Conservation (phyloP, 2,329 filamentous ascomycete species). For the Sclerotinia nivalis region DNA sequence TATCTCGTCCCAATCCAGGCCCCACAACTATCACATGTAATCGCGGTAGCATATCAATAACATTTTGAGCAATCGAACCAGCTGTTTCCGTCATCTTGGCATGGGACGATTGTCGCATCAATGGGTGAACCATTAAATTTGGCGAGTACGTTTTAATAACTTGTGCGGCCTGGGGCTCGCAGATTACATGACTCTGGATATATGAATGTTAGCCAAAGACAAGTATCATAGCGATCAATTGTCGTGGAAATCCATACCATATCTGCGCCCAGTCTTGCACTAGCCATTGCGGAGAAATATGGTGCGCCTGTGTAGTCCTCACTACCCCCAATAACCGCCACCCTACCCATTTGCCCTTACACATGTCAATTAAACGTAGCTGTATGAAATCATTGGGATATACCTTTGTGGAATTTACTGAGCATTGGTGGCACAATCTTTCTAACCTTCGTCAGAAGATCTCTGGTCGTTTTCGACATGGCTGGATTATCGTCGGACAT, state of each 20-base stretch:
- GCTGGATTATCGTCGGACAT: slow-evolving; percentile 42
- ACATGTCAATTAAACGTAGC: slow-evolving; percentile 21
- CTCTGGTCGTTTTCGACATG: slow-evolving; percentile 71
- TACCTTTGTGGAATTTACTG: slow-evolving; percentile 94
- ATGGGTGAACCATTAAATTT: slow-evolving; percentile 96
- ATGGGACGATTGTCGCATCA: slow-evolving; percentile 76
- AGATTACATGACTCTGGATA: slow-evolving; percentile 83
- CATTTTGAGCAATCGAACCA: slow-evolving; percentile 61
- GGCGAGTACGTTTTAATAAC: slow-evolving; percentile 98
- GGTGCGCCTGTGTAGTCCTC: slow-evolving; percentile 96
- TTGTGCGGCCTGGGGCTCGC: slow-evolving; percentile 79
- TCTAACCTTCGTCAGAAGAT: slow-evolving; percentile 77
- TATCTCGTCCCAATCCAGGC: slow-evolving; percentile 86
- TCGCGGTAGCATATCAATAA: slow-evolving; percentile 79
- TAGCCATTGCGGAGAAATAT: slow-evolving; percentile 98
- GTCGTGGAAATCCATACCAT: slow-evolving; percentile 60
- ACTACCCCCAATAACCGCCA: slow-evolving; percentile 92
- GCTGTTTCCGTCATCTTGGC: slow-evolving; percentile 56
- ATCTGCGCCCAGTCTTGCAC: slow-evolving; percentile 83
- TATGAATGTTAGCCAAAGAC: slow-evolving; percentile 4
- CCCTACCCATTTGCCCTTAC: slow-evolving; percentile 82
- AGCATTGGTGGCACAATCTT: slow-evolving; percentile 94
- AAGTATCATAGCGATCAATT: neutral
- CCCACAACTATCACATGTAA: slow-evolving; percentile 93
- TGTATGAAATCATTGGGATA: slow-evolving; percentile 2